These are phyloP conservation scores for Pyrenula aspistea DNA, from an alignment of 495 filamentous ascomycete species.

Conservation along the genomic window DNA sequence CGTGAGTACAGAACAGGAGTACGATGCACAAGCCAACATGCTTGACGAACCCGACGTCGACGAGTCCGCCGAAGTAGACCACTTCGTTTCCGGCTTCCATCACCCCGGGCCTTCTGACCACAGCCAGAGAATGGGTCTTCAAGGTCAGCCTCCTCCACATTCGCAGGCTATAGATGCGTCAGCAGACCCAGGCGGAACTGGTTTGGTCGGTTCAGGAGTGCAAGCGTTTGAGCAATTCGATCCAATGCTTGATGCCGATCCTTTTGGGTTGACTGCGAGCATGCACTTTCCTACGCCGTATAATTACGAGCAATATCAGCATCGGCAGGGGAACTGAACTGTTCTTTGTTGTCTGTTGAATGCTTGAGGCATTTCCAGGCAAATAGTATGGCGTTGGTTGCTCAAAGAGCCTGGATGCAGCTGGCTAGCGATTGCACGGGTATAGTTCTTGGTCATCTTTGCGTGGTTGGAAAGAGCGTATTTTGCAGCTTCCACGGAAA, in stretches of 20 bases:
- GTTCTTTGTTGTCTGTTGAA: too few relatives aligned
- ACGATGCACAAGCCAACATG: constrained; percentile 92
- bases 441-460: too few relatives aligned
- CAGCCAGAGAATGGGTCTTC: constrained; percentile 22
- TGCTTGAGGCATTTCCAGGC: too few relatives aligned
- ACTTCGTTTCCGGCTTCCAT: constrained; percentile 50
- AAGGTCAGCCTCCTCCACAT: constrained; percentile 21
- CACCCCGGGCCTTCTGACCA: constrained; percentile 28
- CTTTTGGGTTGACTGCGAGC: constrained; percentile 79
- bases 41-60: constrained; percentile 71
- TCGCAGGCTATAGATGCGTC: constrained; percentile 24
- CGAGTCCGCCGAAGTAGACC: constrained; percentile 52
- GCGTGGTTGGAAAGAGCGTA: too few relatives aligned
- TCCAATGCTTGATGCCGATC: constrained; percentile 76
- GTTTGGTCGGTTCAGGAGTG: constrained; percentile 43
- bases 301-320: constrained; percentile 52
- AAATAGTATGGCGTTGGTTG: too few relatives aligned
- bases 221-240: constrained; percentile 68
- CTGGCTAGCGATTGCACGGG: too few relatives aligned
- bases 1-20: constrained; percentile 92
- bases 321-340: constrained; percentile 9
- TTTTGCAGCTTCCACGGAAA: too few relatives aligned
- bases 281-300: constrained; percentile 92
- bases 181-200: constrained; percentile 7
- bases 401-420: too few relatives aligned